Conservation (phyloP, 345 rosid species). For the Eutrema japonicum region DNA sequence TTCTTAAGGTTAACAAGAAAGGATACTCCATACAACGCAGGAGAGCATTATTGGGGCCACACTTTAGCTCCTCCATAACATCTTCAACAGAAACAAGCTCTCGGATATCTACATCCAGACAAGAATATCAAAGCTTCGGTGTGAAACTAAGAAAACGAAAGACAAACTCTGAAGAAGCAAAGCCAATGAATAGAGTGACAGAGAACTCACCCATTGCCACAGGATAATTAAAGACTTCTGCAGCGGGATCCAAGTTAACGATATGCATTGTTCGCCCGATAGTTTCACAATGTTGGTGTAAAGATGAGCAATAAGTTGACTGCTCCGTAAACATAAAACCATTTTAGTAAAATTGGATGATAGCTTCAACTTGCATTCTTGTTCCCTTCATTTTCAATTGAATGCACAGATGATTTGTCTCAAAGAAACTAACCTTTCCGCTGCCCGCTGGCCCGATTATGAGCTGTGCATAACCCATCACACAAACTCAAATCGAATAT, state of each 20-base stretch:
- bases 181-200: not conserved
- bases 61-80: conserved; percentile 82
- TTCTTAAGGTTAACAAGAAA: conserved; percentile 17
- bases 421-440: conserved; percentile 4
- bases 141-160: not conserved
- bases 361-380: not conserved
- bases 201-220: conserved; percentile 66
- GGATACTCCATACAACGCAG: conserved; percentile 91
- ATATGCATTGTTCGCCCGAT: conserved; percentile 57
- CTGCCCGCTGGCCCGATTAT: conserved; percentile 17
- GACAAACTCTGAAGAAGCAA: not conserved
- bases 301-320: conserved; percentile 22
- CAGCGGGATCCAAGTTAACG: conserved; percentile 84
- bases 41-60: conserved; percentile 83
- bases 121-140: not conserved
- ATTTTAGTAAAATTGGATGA: not conserved
- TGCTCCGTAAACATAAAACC: not conserved
- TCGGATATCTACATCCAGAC: conserved; percentile 64
- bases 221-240: conserved; percentile 76
- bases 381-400: not conserved
- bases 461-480: conserved; percentile 21
- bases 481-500: conserved; percentile 10
- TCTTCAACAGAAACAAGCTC: conserved; percentile 76
- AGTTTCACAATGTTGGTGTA: conserved; percentile 53
- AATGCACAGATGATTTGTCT: not conserved